phyloP scores from a whole-genome alignment of 2,329 filamentous ascomycete genomes.

The Cladosporium sp. region DNA sequence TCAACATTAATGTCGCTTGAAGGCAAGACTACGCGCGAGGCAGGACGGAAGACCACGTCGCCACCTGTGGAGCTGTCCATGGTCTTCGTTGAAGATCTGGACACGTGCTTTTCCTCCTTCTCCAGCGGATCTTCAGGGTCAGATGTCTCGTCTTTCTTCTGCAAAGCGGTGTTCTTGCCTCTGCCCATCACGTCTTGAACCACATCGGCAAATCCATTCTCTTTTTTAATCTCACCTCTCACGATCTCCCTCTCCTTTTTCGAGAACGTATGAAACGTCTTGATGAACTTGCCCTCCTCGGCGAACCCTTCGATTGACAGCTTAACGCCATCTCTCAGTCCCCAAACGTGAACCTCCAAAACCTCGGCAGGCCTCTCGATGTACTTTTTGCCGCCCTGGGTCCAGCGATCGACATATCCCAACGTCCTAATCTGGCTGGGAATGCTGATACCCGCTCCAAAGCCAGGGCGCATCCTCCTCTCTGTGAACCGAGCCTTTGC shows the following conservation, averaged over 20 bases:
- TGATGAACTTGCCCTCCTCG: constrained; percentile 84
- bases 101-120: constrained; percentile 5
- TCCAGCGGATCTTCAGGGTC: constrained; percentile 13
- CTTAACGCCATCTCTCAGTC: constrained; percentile 79
- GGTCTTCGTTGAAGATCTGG: constrained; percentile 1
- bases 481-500: constrained; percentile 67
- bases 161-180: constrained; percentile 16
- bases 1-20: constrained; percentile 86
- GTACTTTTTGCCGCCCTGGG: constrained; percentile 68
- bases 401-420: constrained; percentile 83
- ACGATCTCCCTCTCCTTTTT: constrained; percentile 65
- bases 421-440: constrained; percentile 87
- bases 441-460: constrained; percentile 85
- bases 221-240: constrained; percentile 44
- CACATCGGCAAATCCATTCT: constrained; percentile 37
- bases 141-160: constrained; percentile 19
- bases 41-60: constrained; percentile 72
- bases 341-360: constrained; percentile 84
- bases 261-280: constrained; percentile 73
- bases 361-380: constrained; percentile 78
- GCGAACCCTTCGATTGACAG: constrained; percentile 77
- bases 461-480: constrained; percentile 79
- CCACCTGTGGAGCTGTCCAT: constrained; percentile 44
- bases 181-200: constrained; percentile 40
- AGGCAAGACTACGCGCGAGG: constrained; percentile 60